These are phyloP conservation scores for Kodamaea fungicola DNA, from an alignment of 1,139 yeast species.

Conservation along the genomic window DNA sequence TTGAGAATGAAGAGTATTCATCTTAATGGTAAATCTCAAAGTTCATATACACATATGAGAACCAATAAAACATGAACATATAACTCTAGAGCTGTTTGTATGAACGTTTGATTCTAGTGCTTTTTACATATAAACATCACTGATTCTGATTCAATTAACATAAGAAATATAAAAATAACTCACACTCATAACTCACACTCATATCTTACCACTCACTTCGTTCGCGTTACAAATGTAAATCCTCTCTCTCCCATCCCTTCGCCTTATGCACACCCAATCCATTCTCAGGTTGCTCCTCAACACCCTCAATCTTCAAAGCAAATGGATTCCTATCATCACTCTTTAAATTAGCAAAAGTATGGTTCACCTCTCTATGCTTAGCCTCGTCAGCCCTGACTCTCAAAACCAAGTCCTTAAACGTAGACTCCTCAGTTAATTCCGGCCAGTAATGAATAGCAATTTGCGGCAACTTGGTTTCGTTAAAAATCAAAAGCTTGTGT, in stretches of 20 bases:
- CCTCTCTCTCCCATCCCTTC: constrained; percentile 65
- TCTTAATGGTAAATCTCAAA: too few relatives aligned
- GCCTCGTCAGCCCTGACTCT: constrained; percentile 65
- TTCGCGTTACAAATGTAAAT: constrained; percentile 18
- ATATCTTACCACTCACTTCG: too few relatives aligned
- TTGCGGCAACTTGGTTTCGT: constrained; percentile 44
- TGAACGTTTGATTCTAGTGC: too few relatives aligned
- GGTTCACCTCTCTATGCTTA: constrained; percentile 74
- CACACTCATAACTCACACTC: too few relatives aligned
- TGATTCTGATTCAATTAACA: too few relatives aligned
- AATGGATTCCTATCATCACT: constrained; percentile 65
- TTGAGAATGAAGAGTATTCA: too few relatives aligned
- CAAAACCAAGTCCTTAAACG: constrained; percentile 57
- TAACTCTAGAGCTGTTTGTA: too few relatives aligned
- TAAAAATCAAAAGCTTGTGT: constrained; percentile 51
- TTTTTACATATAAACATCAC: too few relatives aligned
- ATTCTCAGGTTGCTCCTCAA: constrained; percentile 52
- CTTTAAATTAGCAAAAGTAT: constrained; percentile 66
- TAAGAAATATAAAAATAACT: too few relatives aligned
- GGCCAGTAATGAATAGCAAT: constrained; percentile 67
- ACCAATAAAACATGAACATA: too few relatives aligned
- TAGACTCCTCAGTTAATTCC: constrained; percentile 43
- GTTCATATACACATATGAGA: too few relatives aligned
- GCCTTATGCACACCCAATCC: constrained; percentile 47
- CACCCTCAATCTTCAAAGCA: constrained; percentile 44